Evolutionary conservation across 2,329 filamentous ascomycete genomes (phyloP), one percentile per base, ranked within the genome.

Genomic region (Alternaria arbusti): DNA sequence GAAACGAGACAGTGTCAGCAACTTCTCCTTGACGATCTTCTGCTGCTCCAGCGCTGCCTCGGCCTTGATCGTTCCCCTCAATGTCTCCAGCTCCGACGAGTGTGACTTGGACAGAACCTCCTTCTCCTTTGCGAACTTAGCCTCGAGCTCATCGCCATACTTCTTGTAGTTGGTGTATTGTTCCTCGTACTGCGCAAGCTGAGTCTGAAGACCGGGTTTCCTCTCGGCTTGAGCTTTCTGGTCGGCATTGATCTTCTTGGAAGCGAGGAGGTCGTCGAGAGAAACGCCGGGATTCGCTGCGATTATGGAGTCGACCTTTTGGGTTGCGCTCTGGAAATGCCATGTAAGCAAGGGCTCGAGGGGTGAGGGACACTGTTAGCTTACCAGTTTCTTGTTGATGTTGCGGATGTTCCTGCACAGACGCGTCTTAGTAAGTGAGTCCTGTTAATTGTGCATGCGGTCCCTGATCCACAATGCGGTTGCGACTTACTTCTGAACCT

Each of bases 341-440:
- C 26, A 58, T 63, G 69, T 75, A 32, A 79, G 72, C 65, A 65
- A 56, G 30, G 61, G n/a, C 43, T 51, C 17, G 12, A 61, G 57
- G 56, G 57, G 59, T 60, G 44, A 43, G 30, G 9, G 50, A n/a
- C 20, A 28, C 46, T 32, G 6, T 28, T 17, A 26, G 84, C 91
- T 84, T 83, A 97, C 93, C 75, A 98, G 90, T 84, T 97, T 97
- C 88, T 97, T 98, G 85, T 90, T 91, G 76, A 96, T 84, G 81
- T 96, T 97, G 77, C 95, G 94, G 74, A 97, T 92, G 81, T 89
- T 93, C 86, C 94, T 97, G 64, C 22, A 45, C 46, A 43, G 20
- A 45, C 26, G 17, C 20, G 7, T 46, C 50, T 78, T 54, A 78
- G 73, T 63, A 62, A 40, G 36, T 40, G 40, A 58, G 32, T 44